A percentile compares a stretch with the other conserved stretches of the same genome.
Conservation (phyloP, 495 filamentous ascomycete genomes). For the Astrothelium subdiscretum region DNA sequence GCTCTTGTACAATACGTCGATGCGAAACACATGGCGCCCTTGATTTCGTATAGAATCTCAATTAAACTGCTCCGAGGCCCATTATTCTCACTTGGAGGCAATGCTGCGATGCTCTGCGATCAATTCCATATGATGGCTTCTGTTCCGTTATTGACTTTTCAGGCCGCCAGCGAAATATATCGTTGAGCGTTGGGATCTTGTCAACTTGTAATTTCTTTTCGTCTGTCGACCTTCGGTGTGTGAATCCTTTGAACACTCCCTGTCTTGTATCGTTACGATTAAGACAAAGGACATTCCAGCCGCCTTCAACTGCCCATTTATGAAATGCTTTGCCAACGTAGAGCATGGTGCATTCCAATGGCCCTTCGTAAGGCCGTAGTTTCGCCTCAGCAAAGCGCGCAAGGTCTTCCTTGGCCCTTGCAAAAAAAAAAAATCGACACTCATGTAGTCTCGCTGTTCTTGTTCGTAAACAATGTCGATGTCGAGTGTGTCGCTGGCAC, state of each 20-base stretch:
- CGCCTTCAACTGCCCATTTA: background rate
- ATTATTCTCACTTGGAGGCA: too few species aligned
- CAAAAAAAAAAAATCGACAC: too few species aligned
- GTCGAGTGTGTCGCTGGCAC: background rate
- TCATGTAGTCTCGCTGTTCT: too few species aligned
- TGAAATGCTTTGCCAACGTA: background rate
- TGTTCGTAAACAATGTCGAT: too few species aligned
- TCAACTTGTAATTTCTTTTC: background rate
- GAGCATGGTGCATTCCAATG: background rate
- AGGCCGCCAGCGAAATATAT: background rate
- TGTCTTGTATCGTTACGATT: background rate
- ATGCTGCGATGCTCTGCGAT: too few species aligned
- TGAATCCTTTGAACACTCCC: background rate
- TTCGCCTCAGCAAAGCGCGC: background rate
- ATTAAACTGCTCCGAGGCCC: too few species aligned
- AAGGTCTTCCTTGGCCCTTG: background rate
- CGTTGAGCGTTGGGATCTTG: background rate
- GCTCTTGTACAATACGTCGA: too few species aligned
- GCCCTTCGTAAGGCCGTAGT: background rate
- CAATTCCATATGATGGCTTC: background rate
- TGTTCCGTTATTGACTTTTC: background rate
- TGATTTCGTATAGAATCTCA: too few species aligned
- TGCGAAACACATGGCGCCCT: too few species aligned
- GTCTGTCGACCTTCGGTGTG: too few species aligned
- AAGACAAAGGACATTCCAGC: background rate